A percentile compares a stretch with the other conserved stretches of the same genome.
These are phyloP conservation scores for Brassica incana DNA, from an alignment of 345 rosid species.

Conservation along the genomic window DNA sequence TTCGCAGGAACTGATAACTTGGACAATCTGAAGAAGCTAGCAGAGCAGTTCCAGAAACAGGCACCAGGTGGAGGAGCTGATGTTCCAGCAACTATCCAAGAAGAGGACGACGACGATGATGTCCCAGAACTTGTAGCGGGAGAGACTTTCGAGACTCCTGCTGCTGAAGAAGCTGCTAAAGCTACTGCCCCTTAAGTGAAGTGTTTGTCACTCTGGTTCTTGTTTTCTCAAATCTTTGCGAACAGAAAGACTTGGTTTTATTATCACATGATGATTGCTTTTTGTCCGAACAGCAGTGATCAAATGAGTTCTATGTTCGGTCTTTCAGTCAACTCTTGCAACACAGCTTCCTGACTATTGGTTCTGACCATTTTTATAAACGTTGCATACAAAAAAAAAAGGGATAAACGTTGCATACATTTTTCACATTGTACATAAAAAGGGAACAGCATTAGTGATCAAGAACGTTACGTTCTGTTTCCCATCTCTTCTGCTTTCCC, in stretches of 20 bases:
- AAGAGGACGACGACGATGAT: constrained; percentile 66
- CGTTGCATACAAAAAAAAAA: no score
- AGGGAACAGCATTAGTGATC: no score
- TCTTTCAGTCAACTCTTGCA: no score
- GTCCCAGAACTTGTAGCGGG: constrained; percentile 88
- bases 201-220: neutral
- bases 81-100: constrained; percentile 46
- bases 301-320: no score
- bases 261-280: neutral
- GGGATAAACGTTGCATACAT: no score
- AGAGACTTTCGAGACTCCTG: constrained; percentile 85
- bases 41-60: constrained; percentile 93
- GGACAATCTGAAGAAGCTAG: constrained; percentile 89
- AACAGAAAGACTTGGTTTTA: constrained; percentile 29
- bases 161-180: constrained; percentile 60
- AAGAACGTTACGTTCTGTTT: no score
- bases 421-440: no score
- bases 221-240: constrained; percentile 31
- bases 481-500: no score
- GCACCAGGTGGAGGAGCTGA: constrained; percentile 47
- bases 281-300: constrained; percentile 13
- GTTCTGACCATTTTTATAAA: no score
- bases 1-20: constrained; percentile 80
- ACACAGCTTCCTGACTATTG: no score
- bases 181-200: neutral